Evolutionary conservation across 2,329 filamentous ascomycete genomes (phyloP), one percentile per base, ranked within the genome.

Genomic region (Pseudopyrenochaeta lycopersici): DNA sequence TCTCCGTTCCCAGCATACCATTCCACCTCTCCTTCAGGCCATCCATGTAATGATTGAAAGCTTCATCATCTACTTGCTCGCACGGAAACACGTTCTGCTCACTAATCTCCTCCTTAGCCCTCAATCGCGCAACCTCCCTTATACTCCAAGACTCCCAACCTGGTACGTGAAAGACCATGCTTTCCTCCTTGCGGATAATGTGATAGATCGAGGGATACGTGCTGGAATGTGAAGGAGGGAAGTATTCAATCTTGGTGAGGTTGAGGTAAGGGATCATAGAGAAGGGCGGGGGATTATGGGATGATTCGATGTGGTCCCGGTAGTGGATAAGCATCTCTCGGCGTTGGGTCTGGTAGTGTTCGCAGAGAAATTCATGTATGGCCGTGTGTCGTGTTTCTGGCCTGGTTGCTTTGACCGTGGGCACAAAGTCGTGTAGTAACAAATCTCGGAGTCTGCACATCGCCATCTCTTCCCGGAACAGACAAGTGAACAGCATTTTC

Each of bases 381-480:
- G 42, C 32, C 3, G 33, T 15, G 27, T 32, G 33, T 21, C 32
- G 17, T n/a, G 40, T 33, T 11, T 21, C 23, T 6, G 32, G 29
- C 10, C 36, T 36, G 3, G 18, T 35, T 30, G 6, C 29, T 5
- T 15, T 9, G 33, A 31, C 3, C 18, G 14, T 41, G 4, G 20
- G 21, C 9, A 15, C 3, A 23, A 48, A 48, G 6, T 27, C 31
- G 29, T 31, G 3, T 9, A 52, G 29, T 32, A 46, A 17, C 15
- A 3, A n/a, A 12, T 40, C 33, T 30, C 29, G 32, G 1, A 36
- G 20, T 15, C 27, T 30, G 11, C 21, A 17, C 36, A 53, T 49
- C 20, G 45, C 14, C 46, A 52, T 41, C 27, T 51, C 55, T 27
- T 59, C 56, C 0, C 36, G 27, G 23, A 59, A 49, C 1, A 59